Base-by-base conservation (phyloP, 176 grass and related monocot genomes). In the Bonia amplexicaulis region DNA sequence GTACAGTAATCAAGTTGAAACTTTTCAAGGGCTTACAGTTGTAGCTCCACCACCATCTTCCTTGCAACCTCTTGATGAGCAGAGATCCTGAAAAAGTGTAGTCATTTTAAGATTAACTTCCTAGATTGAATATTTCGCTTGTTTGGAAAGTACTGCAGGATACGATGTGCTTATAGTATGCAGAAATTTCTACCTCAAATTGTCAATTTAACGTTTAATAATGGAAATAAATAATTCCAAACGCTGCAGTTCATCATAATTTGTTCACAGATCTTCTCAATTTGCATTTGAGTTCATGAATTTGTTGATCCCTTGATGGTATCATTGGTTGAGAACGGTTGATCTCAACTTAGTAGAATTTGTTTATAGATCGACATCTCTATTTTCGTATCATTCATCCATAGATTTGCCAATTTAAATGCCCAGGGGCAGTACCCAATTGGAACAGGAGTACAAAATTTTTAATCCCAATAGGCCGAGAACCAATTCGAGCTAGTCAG, bases 51-150 rank as follows among this genome's bases (percentile, higher is more conserved):
- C 62, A 76, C 51, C 64, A 16, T 66, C 69, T 73, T 69, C 55
- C 13, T 39, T 9, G 0, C 46, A 52, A 69, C 6, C 40, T 66
- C 69, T 90, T 68, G 81, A 81, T 69, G 76, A 49, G 69, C 39
- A 49, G 57, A 80, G 49, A 41, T 74, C 59, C 81, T 89, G 82
- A 74, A 66, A 80, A 64, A 20, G 26, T 82, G 44, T 70, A 37
- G 37, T 10, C 44, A 72, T 69, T 9, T 45, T 39, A 58, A 58
- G 48, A 76, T 76, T 39, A 75, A 74, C 71, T 54, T 71, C 23
- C 12, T 27, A 84, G 31, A 53, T 41, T 84, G 71, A 76, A 54
- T 41, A 49, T 53, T 51, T 66, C 45, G 66, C 45, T 84, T 52
- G 13, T 29, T 40, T 75, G 33, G 44, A 51, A 74, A 53, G 22